Conservation (phyloP, 2,329 filamentous ascomycete species). For the Apiospora koreana region DNA sequence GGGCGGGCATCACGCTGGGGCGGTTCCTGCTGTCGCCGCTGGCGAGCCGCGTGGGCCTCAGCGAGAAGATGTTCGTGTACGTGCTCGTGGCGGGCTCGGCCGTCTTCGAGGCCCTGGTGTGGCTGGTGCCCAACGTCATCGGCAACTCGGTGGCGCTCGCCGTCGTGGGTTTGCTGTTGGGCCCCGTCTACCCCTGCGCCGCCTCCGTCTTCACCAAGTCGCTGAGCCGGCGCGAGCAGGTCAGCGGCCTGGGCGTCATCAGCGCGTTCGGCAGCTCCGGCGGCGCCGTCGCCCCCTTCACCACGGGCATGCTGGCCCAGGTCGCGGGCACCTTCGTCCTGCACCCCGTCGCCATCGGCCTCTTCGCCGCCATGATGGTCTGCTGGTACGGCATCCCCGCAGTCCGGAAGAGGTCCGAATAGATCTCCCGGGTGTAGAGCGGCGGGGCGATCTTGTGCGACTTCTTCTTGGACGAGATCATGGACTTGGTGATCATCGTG, state of each 20-base stretch:
- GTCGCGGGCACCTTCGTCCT: slow-evolving; percentile 63
- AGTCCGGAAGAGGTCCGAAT: slow-evolving; percentile 61
- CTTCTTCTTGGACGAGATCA: not conserved
- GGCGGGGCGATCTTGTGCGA: not conserved
- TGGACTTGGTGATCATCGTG: not conserved
- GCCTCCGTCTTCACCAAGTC: slow-evolving; percentile 63
- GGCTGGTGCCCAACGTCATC: slow-evolving; percentile 75
- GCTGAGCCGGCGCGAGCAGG: slow-evolving; percentile 60
- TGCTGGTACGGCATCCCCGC: slow-evolving; percentile 65
- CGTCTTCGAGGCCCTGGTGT: slow-evolving; percentile 74
- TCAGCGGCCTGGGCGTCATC: slow-evolving; percentile 67
- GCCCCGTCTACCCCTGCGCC: slow-evolving; percentile 78
- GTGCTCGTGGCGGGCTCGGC: slow-evolving; percentile 61
- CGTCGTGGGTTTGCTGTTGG: slow-evolving; percentile 73
- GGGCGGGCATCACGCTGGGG: slow-evolving; percentile 75
- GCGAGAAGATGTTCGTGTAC: slow-evolving; percentile 71
- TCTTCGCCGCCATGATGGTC: slow-evolving; percentile 65
- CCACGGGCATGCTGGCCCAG: slow-evolving; percentile 65
- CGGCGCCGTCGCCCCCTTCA: slow-evolving; percentile 66
- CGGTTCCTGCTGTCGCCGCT: slow-evolving; percentile 70
- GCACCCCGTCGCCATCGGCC: slow-evolving; percentile 65
- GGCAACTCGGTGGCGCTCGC: slow-evolving; percentile 67
- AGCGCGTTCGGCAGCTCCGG: slow-evolving; percentile 70
- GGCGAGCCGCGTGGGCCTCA: slow-evolving; percentile 64
- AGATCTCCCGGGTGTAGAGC: slow-evolving; percentile 24